Base-by-base conservation (phyloP, 805 yeast genomes). In the Yarrowia deformans region DNA sequence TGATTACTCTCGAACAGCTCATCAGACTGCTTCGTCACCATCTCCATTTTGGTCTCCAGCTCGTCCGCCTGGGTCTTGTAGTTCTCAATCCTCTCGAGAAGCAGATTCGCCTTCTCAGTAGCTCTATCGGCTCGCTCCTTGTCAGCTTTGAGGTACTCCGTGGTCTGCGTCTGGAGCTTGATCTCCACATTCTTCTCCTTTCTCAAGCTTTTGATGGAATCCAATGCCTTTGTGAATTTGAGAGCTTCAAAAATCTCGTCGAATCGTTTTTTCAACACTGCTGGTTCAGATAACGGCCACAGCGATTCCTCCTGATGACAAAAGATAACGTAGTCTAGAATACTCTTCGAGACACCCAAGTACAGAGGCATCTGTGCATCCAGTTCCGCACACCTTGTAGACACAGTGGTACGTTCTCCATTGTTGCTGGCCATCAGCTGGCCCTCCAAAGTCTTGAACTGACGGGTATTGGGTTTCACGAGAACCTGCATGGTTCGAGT, bases 231-330 rank as follows among this genome's bases (percentile, higher is more conserved):
- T 0, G 97, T 92, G 75, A 90, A 96, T 77, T 91, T 93, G 73
- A 92, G 86, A 0, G 98, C 97, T 78, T 95, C 98, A 75, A 95
- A 95, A 9, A 95, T 94, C 78, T 95, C 99, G 77, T 95, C 99
- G 74, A 95, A 96, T 67, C 94, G 85, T 79, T 93, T 93, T 79
- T 95, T 96, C 76, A 95, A 83, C 13, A 84, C 84, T 1, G 97
- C 84, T 0, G 99, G 96, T 78, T 95, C 99, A 73, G 93, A 86
- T 60, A 95, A 81, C 1, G 99, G 99, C 99, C 99, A 95, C 37
- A 92, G 79, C 73, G 94, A 88, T 70, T 95, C 99, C 75, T 95
- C 99, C 77, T 95, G 99, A 75, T 95, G 99, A 75, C 99, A 94
- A 79, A 95, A 95, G 1, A 94, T 88, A 50, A 95, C 99, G 76